Conservation (phyloP, 2,329 filamentous ascomycete species). For the Cytospora leucostoma region DNA sequence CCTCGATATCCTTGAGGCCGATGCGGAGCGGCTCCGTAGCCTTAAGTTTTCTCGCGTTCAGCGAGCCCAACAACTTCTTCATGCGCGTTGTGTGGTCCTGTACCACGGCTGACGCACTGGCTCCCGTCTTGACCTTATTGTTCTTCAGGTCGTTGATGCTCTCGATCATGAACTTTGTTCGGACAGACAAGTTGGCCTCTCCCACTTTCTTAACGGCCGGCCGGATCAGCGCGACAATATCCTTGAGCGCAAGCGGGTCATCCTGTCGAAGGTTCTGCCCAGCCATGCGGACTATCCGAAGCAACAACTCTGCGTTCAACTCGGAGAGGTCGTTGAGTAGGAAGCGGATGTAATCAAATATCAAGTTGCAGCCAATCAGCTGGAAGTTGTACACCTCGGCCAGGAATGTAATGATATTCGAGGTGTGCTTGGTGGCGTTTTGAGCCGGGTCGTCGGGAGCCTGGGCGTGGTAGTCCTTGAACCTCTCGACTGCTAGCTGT, state of each 20-base stretch:
- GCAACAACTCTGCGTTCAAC: constrained; percentile 81
- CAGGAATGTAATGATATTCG: constrained; percentile 80
- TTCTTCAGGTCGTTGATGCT: constrained; percentile 94
- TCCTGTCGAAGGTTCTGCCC: constrained; percentile 85
- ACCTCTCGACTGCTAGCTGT: constrained; percentile 73
- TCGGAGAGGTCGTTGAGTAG: constrained; percentile 77
- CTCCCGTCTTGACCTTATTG: constrained; percentile 80
- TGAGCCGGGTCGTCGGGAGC: constrained; percentile 37
- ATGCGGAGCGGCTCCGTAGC: constrained; percentile 81
- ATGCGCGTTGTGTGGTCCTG: constrained; percentile 85
- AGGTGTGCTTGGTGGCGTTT: constrained; percentile 57
- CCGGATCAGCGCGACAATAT: constrained; percentile 80
- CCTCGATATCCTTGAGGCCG: constrained; percentile 76
- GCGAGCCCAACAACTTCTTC: constrained; percentile 80
- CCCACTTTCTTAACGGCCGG: constrained; percentile 68
- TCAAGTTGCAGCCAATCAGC: constrained; percentile 75
- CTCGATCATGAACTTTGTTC: constrained; percentile 97
- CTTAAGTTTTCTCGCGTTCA: constrained; percentile 69
- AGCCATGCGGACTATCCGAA: constrained; percentile 79
- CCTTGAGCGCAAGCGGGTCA: constrained; percentile 83
- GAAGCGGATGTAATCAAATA: constrained; percentile 88
- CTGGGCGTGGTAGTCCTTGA: constrained; percentile 65
- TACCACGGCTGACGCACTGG: constrained; percentile 68
- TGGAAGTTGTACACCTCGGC: constrained; percentile 92
- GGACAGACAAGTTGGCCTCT: constrained; percentile 72